Percentiles rank a stretch among this genome's conserved stretches.
Conservation (phyloP, 768 basidiomycete genomes). For the Suillus discolor region DNA sequence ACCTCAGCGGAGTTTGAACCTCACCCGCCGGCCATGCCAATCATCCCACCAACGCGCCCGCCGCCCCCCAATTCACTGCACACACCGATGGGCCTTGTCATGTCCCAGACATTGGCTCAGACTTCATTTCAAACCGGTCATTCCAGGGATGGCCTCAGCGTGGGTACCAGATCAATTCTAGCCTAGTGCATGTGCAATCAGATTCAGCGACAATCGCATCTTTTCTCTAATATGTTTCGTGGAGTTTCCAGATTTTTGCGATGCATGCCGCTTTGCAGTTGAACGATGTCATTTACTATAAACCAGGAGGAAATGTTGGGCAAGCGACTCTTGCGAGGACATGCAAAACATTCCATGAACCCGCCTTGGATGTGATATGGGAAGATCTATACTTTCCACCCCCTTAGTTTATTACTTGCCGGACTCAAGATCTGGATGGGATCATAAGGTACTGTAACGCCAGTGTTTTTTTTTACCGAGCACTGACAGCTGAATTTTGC, state of each 20-base stretch:
- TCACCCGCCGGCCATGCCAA: too few relatives aligned
- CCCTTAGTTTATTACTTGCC: not conserved
- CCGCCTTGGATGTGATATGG: slow-evolving; percentile 1
- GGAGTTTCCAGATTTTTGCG: not conserved
- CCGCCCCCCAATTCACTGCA: too few relatives aligned
- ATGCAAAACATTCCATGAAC: not conserved
- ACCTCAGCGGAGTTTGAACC: too few relatives aligned
- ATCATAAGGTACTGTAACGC: too few relatives aligned
- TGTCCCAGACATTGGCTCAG: too few relatives aligned
- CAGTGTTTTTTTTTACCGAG: too few relatives aligned
- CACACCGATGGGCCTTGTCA: too few relatives aligned
- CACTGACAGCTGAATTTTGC: not conserved
- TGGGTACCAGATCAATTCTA: not conserved
- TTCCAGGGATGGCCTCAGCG: too few relatives aligned
- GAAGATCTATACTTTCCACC: not conserved
- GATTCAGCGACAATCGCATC: not conserved
- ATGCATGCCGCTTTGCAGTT: not conserved
- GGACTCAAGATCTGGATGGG: too few relatives aligned
- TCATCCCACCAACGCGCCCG: too few relatives aligned
- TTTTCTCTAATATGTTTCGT: not conserved
- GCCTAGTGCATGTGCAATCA: not conserved
- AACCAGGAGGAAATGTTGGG: not conserved
- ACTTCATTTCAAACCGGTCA: too few relatives aligned
- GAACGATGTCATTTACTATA: not conserved
- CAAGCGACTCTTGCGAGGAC: not conserved